Evolutionary conservation across 2,329 filamentous ascomycete genomes (phyloP), one percentile per base, ranked within the genome.

Genomic region (Sporothrix brasiliensis): DNA sequence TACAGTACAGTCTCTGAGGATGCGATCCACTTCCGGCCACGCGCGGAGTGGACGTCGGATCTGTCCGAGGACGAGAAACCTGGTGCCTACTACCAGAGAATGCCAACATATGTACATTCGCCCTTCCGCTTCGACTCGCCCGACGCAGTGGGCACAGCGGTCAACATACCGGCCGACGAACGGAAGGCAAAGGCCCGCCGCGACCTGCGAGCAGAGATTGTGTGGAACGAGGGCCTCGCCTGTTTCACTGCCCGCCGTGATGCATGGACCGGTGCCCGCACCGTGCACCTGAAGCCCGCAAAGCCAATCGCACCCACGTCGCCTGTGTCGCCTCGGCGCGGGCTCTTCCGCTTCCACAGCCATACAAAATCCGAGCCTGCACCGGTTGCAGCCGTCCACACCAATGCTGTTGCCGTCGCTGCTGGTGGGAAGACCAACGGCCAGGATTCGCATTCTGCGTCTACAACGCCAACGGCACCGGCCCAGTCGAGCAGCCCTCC

Each of bases 171-270:
- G 1, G 77, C 82, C 4, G 77, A 83, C 4, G 83, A 85, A 58
- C 84, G 85, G 70, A 85, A 84, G 72, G 83, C 87, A 49, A 85
- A 84, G 73, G 83, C 87, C 54, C 83, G 88, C 69, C 86, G 83
- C 74, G 85, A 83, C 65, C 77, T 87, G 66, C 85, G 87, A 72
- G 87, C 88, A 70, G 90, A 92, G 81, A 86, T 89, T 81, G 79
- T 82, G 41, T 96, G 91, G 89, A 98, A 97, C 76, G 84, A 90
- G 50, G 94, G 94, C 0, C 79, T 97, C 70, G 86, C 89, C n/a
- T 91, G 91, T 78, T 98, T 92, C 80, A 87, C 89, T 71, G 87
- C 89, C 41, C 85, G 92, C 71, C 86, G 94, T 65, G 89, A 97
- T 80, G 89, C 88, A 7, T 98, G 94, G 94, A 94, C 93, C 0